Conservation (phyloP, 768 basidiomycete genomes). For the Leccinum arenicola region DNA sequence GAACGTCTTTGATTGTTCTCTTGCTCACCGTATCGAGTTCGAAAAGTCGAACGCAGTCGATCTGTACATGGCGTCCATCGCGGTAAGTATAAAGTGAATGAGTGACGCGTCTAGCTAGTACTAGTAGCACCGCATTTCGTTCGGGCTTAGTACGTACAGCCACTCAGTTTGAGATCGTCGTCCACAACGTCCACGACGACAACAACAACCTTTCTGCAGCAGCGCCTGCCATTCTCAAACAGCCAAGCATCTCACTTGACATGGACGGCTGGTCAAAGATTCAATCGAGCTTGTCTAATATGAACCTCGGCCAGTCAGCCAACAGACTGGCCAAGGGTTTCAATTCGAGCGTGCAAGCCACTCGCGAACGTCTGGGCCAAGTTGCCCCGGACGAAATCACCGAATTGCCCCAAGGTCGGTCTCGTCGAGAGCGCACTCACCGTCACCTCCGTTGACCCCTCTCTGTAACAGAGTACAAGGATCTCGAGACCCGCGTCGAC, state of each 20-base stretch:
- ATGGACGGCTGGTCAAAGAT: conserved; percentile 66
- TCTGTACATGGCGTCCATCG: conserved; percentile 48
- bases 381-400: conserved; percentile 92
- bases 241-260: not conserved
- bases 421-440: not conserved
- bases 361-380: conserved; percentile 86
- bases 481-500: conserved; percentile 93
- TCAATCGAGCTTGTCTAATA: conserved; percentile 53
- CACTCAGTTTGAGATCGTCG: not conserved
- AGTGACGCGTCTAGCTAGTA: conserved; percentile 30
- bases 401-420: conserved; percentile 83
- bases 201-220: not conserved
- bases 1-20: not conserved
- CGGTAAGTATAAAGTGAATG: not conserved
- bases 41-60: conserved; percentile 75
- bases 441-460: not conserved
- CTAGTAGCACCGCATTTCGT: conserved; percentile 11
- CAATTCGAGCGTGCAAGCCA: conserved; percentile 80
- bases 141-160: conserved; percentile 2
- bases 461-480: conserved; percentile 79
- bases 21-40: conserved; percentile 61
- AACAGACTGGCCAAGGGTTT: conserved; percentile 77
- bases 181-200: conserved; percentile 6
- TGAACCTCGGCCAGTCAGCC: conserved; percentile 76
- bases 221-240: not conserved